Evolutionary conservation across 148 eudicot species (phyloP).

Genomic region (Agrostemma githago): DNA sequence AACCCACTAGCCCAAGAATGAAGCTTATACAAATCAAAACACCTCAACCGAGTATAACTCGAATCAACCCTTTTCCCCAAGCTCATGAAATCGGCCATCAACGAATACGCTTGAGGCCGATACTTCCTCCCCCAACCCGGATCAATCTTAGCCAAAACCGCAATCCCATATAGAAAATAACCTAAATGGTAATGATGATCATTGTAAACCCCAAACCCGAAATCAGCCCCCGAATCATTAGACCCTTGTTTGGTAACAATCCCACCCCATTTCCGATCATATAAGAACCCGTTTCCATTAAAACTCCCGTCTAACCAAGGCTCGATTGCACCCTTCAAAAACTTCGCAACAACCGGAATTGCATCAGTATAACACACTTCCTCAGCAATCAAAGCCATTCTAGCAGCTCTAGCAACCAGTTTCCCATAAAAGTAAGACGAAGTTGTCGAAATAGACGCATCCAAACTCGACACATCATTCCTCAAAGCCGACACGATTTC

Average conservation of each 20-base stretch:
- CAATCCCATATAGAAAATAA: slow-evolving; percentile 71
- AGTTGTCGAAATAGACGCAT: slow-evolving; percentile 49
- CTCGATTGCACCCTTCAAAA: slow-evolving; percentile 65
- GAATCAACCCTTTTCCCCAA: slow-evolving; percentile 46
- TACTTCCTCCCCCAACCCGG: slow-evolving; percentile 80
- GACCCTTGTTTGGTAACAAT: slow-evolving; percentile 72
- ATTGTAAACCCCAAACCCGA: slow-evolving; percentile 86
- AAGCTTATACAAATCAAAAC: slow-evolving; percentile 81
- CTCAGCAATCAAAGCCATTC: slow-evolving; percentile 89
- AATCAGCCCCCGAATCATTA: slow-evolving; percentile 68
- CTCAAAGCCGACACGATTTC: slow-evolving; percentile 57
- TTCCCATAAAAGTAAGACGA: slow-evolving; percentile 88
- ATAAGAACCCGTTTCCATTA: slow-evolving; percentile 61
- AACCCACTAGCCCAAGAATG: slow-evolving; percentile 98
- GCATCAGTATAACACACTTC: slow-evolving; percentile 61
- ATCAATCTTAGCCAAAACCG: slow-evolving; percentile 93
- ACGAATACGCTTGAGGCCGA: slow-evolving; percentile 66
- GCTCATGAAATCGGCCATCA: slow-evolving; percentile 85
- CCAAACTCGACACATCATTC: slow-evolving; percentile 54
- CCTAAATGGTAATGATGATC: slow-evolving; percentile 93
- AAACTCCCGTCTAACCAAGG: slow-evolving; percentile 92
- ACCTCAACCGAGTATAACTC: slow-evolving; percentile 58
- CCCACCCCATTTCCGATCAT: slow-evolving; percentile 91
- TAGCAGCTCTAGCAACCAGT: slow-evolving; percentile 80
- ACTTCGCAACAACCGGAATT: slow-evolving; percentile 53